A percentile compares a stretch with the other conserved stretches of the same genome.
Conservation (phyloP, 2,329 filamentous ascomycete species). For the Cercospora canescens region DNA sequence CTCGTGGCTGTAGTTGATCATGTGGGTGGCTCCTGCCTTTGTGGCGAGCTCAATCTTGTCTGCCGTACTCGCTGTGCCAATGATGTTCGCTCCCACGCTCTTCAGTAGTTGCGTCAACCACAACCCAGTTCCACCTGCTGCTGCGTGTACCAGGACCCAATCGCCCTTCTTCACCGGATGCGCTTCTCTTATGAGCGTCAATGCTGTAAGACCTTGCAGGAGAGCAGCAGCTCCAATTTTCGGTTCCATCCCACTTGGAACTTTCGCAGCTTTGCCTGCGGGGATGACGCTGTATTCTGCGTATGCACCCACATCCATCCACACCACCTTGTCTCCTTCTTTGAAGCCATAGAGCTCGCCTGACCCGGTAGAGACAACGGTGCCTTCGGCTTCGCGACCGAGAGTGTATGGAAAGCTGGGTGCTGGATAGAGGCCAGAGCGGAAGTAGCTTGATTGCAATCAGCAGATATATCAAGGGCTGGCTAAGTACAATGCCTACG, state of each 20-base stretch:
- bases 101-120: conserved; percentile 74
- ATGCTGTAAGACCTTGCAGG: conserved; percentile 81
- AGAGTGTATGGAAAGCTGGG: conserved; percentile 71
- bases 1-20: conserved; percentile 68
- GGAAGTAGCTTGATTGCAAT: conserved; percentile 65
- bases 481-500: conserved; percentile 43
- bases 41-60: conserved; percentile 73
- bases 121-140: conserved; percentile 77
- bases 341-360: conserved; percentile 56
- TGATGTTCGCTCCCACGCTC: conserved; percentile 71
- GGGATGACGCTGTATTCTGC: conserved; percentile 60
- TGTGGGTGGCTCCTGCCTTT: conserved; percentile 68
- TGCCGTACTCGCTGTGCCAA: conserved; percentile 73
- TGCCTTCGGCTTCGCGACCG: conserved; percentile 77
- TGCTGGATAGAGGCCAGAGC: conserved; percentile 74
- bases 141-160: conserved; percentile 82
- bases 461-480: neutral
- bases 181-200: conserved; percentile 76
- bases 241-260: conserved; percentile 63
- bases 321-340: conserved; percentile 71
- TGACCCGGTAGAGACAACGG: conserved; percentile 62
- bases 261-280: conserved; percentile 56
- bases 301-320: conserved; percentile 59
- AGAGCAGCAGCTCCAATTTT: conserved; percentile 67
- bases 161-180: conserved; percentile 71